phyloP scores from a whole-genome alignment of 75 land plant genomes.

The Chamaecyparis obtusa region DNA sequence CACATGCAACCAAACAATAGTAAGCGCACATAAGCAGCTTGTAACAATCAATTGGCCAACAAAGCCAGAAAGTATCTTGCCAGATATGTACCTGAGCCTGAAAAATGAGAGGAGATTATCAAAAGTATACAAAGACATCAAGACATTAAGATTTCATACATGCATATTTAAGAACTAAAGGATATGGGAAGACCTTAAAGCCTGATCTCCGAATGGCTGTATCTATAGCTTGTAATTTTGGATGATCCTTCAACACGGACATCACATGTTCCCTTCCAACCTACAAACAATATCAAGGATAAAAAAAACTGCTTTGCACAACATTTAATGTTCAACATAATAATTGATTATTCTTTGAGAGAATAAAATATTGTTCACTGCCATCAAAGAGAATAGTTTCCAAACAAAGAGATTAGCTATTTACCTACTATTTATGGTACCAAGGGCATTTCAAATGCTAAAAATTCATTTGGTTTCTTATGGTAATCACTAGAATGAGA shows the following conservation, averaged over 20 bases:
- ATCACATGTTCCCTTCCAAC: slow-evolving; percentile 32
- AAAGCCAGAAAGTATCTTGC: neutral
- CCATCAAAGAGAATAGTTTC: neutral
- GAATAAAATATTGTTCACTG: neutral
- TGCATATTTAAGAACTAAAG: neutral
- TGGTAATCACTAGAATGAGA: neutral
- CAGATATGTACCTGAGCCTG: neutral
- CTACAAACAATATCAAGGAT: slow-evolving; percentile 4
- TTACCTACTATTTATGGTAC: neutral
- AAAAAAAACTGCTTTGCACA: neutral
- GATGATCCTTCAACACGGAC: slow-evolving; percentile 25
- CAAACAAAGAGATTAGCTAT: neutral
- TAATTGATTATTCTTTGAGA: neutral
- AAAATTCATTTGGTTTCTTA: neutral
- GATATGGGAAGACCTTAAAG: slow-evolving; percentile 18
- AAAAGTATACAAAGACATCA: neutral
- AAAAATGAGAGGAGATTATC: neutral
- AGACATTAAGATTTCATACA: neutral
- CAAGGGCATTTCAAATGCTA: neutral
- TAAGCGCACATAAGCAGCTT: neutral
- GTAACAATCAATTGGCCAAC: neutral
- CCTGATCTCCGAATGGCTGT: slow-evolving; percentile 27
- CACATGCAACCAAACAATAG: neutral
- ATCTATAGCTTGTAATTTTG: slow-evolving; percentile 29
- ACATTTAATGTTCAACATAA: neutral